Percentiles rank a stretch among this genome's conserved stretches.
Conservation (phyloP, 768 basidiomycete species). For the Lepiota venenata region DNA sequence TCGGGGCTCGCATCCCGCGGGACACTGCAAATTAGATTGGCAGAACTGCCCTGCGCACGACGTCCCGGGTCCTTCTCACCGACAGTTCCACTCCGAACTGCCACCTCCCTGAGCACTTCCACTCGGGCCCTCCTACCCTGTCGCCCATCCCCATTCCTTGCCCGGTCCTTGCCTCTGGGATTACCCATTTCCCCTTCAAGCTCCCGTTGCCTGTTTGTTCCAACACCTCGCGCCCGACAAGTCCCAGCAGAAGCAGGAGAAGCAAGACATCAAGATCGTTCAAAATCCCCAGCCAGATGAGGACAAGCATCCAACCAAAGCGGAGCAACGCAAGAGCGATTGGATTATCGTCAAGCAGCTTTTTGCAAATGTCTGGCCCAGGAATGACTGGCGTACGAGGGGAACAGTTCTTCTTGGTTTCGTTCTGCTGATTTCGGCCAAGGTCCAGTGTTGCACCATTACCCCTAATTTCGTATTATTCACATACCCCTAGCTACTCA, state of each 20-base stretch:
- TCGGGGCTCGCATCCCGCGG: too few species aligned
- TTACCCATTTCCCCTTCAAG: too few species aligned
- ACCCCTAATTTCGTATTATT: neutral
- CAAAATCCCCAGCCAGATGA: neutral
- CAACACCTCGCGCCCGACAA: neutral
- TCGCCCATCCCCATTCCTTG: too few species aligned
- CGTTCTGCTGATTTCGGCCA: conserved; percentile 74
- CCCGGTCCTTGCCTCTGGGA: too few species aligned
- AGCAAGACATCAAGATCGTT: neutral
- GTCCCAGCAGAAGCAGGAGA: neutral
- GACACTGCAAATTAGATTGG: too few species aligned
- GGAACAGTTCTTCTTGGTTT: conserved; percentile 82
- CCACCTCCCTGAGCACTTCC: too few species aligned
- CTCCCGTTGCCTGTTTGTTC: neutral
- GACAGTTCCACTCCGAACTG: too few species aligned
- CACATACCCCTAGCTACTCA: conserved; percentile 60
- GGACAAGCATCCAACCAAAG: conserved; percentile 25
- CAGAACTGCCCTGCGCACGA: too few species aligned
- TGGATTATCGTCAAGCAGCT: conserved; percentile 84
- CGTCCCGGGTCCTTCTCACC: too few species aligned
- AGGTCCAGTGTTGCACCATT: conserved; percentile 50
- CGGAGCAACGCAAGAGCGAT: conserved; percentile 68
- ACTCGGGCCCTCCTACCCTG: too few species aligned
- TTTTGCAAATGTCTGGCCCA: conserved; percentile 92
- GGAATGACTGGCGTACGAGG: conserved; percentile 78